Evolutionary conservation across 257 asterid species (phyloP).

Genomic region (Fraxinus cuspidata): DNA sequence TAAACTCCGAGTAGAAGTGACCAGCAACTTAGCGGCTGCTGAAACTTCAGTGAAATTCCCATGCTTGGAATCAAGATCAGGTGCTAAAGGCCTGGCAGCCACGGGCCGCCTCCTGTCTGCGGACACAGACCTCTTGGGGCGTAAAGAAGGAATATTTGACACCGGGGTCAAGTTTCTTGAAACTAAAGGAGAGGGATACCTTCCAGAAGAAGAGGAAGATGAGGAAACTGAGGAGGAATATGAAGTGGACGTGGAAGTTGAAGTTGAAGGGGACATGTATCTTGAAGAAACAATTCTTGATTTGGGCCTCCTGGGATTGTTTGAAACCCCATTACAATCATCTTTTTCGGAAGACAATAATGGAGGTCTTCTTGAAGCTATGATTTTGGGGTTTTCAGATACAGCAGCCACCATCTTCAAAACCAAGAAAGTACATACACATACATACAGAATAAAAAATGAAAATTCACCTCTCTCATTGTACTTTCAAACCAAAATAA

Average conservation of each 20-base stretch:
- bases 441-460: conserved; percentile 14
- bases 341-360: conserved; percentile 80
- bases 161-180: conserved; percentile 56
- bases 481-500: conserved; percentile 26
- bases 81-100: conserved; percentile 49
- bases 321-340: conserved; percentile 50
- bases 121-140: conserved; percentile 76
- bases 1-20: conserved; percentile 81
- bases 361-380: conserved; percentile 56
- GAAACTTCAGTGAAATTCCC: conserved; percentile 58
- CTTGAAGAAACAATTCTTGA: conserved; percentile 76
- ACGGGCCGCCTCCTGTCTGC: conserved; percentile 74
- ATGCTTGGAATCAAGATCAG: conserved; percentile 60
- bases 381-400: conserved; percentile 60
- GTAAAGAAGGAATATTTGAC: conserved; percentile 45
- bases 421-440: conserved; percentile 11
- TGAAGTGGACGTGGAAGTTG: conserved; percentile 74
- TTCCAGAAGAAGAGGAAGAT: conserved; percentile 64
- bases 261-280: conserved; percentile 86
- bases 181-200: conserved; percentile 71
- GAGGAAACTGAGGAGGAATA: conserved; percentile 73
- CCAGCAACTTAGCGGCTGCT: conserved; percentile 69
- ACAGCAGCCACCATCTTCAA: conserved; percentile 64
- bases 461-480: conserved; percentile 48
- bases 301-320: conserved; percentile 67